Percentiles rank a stretch among this genome's conserved stretches.
Conservation (phyloP, 495 filamentous ascomycete genomes). For the Hyaloscypha bicolor region DNA sequence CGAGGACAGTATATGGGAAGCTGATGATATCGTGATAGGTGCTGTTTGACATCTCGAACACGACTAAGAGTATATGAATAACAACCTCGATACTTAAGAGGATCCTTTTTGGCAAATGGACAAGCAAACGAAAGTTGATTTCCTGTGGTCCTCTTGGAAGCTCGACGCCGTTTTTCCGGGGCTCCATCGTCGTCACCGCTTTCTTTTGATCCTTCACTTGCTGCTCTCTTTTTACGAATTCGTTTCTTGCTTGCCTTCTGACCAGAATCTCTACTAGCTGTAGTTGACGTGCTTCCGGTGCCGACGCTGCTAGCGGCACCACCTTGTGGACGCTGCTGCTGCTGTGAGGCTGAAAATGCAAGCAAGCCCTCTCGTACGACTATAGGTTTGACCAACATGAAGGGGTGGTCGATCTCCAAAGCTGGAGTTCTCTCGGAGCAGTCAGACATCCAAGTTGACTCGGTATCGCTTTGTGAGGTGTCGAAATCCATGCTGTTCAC, state of each 20-base stretch:
- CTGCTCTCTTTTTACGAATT: neutral
- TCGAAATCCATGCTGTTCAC: neutral
- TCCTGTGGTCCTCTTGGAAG: neutral
- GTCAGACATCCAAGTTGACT: constrained; percentile 1
- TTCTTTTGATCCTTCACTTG: neutral
- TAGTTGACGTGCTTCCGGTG: too few relatives aligned
- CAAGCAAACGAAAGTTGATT: constrained; percentile 15
- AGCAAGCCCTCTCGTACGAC: neutral
- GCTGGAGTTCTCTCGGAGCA: neutral
- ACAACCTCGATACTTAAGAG: constrained; percentile 6
- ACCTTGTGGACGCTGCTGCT: neutral
- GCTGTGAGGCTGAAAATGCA: neutral
- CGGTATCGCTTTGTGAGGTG: neutral
- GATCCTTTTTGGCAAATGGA: constrained; percentile 18
- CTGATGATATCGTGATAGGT: constrained; percentile 1
- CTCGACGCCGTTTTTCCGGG: constrained; percentile 3
- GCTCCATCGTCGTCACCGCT: constrained; percentile 9
- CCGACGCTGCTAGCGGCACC: neutral
- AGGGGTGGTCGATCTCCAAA: neutral
- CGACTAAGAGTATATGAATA: neutral
- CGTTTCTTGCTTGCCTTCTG: constrained; percentile 4
- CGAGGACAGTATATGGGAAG: constrained; percentile 12
- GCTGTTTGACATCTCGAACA: constrained; percentile 9
- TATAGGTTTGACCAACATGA: neutral
- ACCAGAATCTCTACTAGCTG: neutral